These are phyloP conservation scores for Penicillium diatomitis DNA, from an alignment of 495 filamentous ascomycete genomes.

Conservation along the genomic window DNA sequence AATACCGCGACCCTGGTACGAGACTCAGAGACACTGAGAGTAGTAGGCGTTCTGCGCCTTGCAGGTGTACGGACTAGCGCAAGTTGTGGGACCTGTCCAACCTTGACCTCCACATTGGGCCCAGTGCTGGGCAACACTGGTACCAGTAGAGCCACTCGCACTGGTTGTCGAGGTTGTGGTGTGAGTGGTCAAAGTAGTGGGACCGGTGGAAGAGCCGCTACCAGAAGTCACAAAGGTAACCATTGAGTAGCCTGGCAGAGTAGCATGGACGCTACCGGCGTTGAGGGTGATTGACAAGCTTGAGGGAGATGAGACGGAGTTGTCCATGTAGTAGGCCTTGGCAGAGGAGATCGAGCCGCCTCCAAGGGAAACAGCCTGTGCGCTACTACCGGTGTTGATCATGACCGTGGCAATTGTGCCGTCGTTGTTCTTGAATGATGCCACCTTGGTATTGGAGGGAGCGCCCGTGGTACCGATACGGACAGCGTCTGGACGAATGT, in stretches of 20 bases:
- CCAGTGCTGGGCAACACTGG: constrained; percentile 21
- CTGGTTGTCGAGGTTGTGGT: constrained; percentile 16
- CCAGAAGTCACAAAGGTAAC: constrained; percentile 3
- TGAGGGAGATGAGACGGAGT: neutral
- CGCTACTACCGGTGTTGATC: constrained; percentile 1
- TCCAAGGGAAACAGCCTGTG: neutral
- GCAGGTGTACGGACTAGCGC: constrained; percentile 25
- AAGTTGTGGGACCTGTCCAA: constrained; percentile 34
- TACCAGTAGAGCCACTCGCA: constrained; percentile 1
- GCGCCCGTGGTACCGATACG: neutral
- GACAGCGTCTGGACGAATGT: neutral
- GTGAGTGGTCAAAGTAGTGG: constrained; percentile 10
- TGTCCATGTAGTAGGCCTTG: constrained; percentile 3
- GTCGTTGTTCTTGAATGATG: neutral
- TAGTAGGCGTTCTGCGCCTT: constrained; percentile 25
- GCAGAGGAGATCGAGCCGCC: neutral
- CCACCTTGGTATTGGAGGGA: neutral
- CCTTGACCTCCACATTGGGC: constrained; percentile 37
- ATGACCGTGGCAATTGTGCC: neutral
- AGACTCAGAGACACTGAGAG: constrained; percentile 27
- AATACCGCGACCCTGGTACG: too few relatives aligned
- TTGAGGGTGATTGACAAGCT: constrained; percentile 1
- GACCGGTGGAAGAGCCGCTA: constrained; percentile 1
- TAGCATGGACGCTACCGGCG: neutral
- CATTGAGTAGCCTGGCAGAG: neutral